Conservation (phyloP, 495 filamentous ascomycete genomes). For the Penicillium salamii region DNA sequence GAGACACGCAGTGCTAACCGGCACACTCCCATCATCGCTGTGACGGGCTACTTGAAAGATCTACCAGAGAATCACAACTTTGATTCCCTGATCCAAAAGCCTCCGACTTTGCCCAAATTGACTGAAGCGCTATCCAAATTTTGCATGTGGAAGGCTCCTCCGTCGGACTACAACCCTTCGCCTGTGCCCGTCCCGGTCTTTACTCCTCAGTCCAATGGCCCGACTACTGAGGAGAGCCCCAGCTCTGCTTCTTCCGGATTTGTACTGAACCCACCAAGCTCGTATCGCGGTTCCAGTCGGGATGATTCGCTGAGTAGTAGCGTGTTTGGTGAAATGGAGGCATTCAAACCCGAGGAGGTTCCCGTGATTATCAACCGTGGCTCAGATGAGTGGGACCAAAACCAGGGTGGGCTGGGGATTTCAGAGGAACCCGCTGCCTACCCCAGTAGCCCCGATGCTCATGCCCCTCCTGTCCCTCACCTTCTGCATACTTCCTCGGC, state of each 20-base stretch:
- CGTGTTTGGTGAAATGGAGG: conserved; percentile 81
- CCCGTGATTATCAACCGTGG: conserved; percentile 71
- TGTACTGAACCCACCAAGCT: conserved; percentile 63
- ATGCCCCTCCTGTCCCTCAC: conserved; percentile 43
- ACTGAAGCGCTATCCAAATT: conserved; percentile 79
- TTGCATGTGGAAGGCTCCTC: conserved; percentile 89
- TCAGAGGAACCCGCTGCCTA: conserved; percentile 40
- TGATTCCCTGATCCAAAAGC: conserved; percentile 91
- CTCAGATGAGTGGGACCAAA: conserved; percentile 69
- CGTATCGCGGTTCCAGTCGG: conserved; percentile 72
- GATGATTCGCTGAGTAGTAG: conserved; percentile 86
- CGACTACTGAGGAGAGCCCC: conserved; percentile 73
- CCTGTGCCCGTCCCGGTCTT: conserved; percentile 58
- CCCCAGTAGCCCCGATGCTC: conserved; percentile 25
- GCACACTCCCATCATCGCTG: conserved; percentile 92
- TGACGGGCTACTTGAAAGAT: conserved; percentile 97
- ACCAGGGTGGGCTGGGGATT: conserved; percentile 68
- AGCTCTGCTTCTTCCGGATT: conserved; percentile 78
- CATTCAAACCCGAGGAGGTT: conserved; percentile 72
- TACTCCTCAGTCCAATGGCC: conserved; percentile 57
- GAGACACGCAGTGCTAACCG: conserved; percentile 92
- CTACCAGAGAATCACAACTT: conserved; percentile 92
- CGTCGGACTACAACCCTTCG: conserved; percentile 44
- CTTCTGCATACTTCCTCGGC: conserved; percentile 65
- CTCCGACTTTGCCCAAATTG: conserved; percentile 83